Evolutionary conservation across 768 basidiomycete species (phyloP).

Genomic region (Rhodotorula sphaerocarpa): DNA sequence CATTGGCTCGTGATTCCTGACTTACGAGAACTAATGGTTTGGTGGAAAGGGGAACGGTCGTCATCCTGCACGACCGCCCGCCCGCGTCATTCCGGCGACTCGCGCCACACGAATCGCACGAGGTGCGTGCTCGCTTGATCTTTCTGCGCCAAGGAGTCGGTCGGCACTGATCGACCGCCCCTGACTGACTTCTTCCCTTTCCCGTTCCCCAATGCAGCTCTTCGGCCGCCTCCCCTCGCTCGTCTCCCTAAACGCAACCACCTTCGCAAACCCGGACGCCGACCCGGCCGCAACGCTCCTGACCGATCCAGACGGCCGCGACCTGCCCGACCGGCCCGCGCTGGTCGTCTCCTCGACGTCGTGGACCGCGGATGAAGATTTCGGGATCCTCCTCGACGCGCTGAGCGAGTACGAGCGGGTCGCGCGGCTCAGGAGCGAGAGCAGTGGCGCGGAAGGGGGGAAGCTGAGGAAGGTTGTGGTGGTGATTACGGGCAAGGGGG

Average conservation of each 20-base stretch:
- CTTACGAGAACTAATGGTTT: neutral
- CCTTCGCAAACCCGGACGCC: slow-evolving; percentile 53
- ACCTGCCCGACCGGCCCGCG: slow-evolving; percentile 55
- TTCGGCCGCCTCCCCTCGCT: slow-evolving; percentile 38
- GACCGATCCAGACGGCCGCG: slow-evolving; percentile 33
- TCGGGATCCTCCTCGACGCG: slow-evolving; percentile 69
- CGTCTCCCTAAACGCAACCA: slow-evolving; percentile 38
- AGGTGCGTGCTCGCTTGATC: no score
- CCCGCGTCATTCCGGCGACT: slow-evolving; percentile 72
- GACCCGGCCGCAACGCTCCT: slow-evolving; percentile 55
- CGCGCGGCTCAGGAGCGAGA: slow-evolving; percentile 46
- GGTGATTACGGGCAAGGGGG: slow-evolving; percentile 85
- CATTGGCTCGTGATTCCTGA: no score
- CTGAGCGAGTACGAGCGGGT: slow-evolving; percentile 58
- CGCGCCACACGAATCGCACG: slow-evolving; percentile 63
- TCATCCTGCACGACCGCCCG: slow-evolving; percentile 62
- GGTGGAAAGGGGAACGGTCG: neutral
- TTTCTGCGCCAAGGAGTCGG: no score
- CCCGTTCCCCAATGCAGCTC: slow-evolving; percentile 45
- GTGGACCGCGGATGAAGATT: slow-evolving; percentile 97
- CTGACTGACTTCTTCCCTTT: slow-evolving; percentile 46
- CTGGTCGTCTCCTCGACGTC: slow-evolving; percentile 84
- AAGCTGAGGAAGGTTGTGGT: slow-evolving; percentile 71
- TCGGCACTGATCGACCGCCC: neutral
- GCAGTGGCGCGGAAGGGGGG: slow-evolving; percentile 23